Percentiles rank a stretch among this genome's conserved stretches.
phyloP scores from a whole-genome alignment of 1,139 yeast species.

The Geotrichum fermentans region DNA sequence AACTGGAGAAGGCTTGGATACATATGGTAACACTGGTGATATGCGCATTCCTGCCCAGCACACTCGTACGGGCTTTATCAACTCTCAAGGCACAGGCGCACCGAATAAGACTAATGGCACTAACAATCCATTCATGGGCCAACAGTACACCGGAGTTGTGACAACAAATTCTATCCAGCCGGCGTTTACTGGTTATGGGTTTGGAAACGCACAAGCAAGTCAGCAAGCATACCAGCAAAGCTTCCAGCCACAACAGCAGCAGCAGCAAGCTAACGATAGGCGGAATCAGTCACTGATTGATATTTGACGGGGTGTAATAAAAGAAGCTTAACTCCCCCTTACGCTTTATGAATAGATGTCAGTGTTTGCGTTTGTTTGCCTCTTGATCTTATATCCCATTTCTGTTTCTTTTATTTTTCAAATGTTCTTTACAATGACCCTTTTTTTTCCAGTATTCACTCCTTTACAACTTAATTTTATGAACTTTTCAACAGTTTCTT shows the following conservation, averaged over 20 bases:
- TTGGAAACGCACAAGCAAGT: constrained; percentile 60
- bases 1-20: constrained; percentile 87
- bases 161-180: constrained; percentile 53
- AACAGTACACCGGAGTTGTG: constrained; percentile 73
- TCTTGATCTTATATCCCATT: neutral
- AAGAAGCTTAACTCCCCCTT: neutral
- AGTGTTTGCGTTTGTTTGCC: neutral
- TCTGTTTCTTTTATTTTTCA: neutral
- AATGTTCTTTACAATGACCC: neutral
- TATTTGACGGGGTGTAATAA: constrained; percentile 26
- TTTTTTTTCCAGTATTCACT: neutral
- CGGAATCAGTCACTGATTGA: constrained; percentile 31
- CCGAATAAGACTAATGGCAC: constrained; percentile 19
- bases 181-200: constrained; percentile 86
- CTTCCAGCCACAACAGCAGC: constrained; percentile 24
- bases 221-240: constrained; percentile 33
- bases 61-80: constrained; percentile 75
- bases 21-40: constrained; percentile 92
- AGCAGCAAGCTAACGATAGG: constrained; percentile 16
- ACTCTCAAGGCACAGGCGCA: constrained; percentile 83
- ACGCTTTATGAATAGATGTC: neutral
- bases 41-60: constrained; percentile 89
- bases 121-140: constrained; percentile 57
- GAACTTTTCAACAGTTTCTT: neutral
- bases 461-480: neutral